These are phyloP conservation scores for Lactifluus hygrophoroides DNA, from an alignment of 768 basidiomycete species.

Conservation along the genomic window DNA sequence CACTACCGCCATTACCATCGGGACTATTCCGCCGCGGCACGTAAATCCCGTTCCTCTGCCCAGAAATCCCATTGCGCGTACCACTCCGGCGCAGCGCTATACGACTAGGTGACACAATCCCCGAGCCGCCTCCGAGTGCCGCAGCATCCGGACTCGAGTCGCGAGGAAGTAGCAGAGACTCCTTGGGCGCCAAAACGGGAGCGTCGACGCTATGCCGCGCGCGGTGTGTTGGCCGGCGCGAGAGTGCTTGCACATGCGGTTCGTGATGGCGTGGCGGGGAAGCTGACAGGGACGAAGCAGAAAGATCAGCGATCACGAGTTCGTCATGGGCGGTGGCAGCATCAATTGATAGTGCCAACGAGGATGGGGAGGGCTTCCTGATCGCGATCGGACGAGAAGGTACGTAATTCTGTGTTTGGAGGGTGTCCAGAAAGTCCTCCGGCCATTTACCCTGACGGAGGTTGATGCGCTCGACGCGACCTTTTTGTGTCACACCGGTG, in stretches of 20 bases:
- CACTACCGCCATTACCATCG: slow-evolving; percentile 12
- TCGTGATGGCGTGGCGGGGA: slow-evolving; percentile 29
- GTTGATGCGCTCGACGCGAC: slow-evolving; percentile 36
- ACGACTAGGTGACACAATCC: slow-evolving; percentile 29
- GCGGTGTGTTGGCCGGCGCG: slow-evolving; percentile 52
- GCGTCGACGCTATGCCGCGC: slow-evolving; percentile 56
- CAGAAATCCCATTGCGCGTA: not conserved
- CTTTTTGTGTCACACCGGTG: slow-evolving; percentile 24
- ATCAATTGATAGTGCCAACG: not conserved
- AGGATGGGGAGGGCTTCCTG: slow-evolving; percentile 6
- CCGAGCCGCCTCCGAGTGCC: slow-evolving; percentile 25
- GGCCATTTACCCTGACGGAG: slow-evolving; percentile 79
- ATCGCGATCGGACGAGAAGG: slow-evolving; percentile 13
- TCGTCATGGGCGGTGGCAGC: not conserved
- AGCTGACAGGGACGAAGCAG: not conserved
- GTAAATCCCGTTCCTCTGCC: slow-evolving; percentile 9
- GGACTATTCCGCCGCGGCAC: slow-evolving; percentile 9
- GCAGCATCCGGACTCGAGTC: slow-evolving; percentile 51
- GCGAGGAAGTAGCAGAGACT: slow-evolving; percentile 27
- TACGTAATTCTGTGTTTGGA: slow-evolving; percentile 28
- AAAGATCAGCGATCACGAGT: not conserved
- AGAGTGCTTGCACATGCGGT: slow-evolving; percentile 35
- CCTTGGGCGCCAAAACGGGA: slow-evolving; percentile 32
- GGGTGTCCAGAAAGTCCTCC: slow-evolving; percentile 65
- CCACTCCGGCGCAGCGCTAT: slow-evolving; percentile 51